phyloP scores from a whole-genome alignment of 2,329 filamentous ascomycete genomes.

The Xylariales sp. region DNA sequence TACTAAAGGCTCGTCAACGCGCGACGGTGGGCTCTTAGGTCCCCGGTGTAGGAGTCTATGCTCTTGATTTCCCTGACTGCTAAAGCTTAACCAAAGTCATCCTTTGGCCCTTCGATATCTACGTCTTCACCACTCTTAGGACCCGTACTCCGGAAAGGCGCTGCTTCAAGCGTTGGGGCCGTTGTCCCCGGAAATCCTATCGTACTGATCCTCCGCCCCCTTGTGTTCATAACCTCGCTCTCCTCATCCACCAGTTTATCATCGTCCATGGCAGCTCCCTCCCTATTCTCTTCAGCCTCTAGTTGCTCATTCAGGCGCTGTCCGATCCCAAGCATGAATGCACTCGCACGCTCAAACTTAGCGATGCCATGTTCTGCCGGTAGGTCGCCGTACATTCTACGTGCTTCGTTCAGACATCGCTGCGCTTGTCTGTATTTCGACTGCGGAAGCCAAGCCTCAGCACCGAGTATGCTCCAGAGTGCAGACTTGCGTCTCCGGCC shows the following conservation, averaged over 20 bases:
- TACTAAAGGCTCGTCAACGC: too few species aligned
- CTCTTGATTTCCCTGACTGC: not conserved
- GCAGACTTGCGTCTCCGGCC: slow-evolving; percentile 77
- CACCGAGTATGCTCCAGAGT: slow-evolving; percentile 79
- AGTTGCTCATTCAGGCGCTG: slow-evolving; percentile 44
- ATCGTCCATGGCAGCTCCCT: slow-evolving; percentile 12
- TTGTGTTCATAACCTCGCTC: slow-evolving; percentile 42
- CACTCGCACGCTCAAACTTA: slow-evolving; percentile 45
- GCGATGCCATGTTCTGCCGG: slow-evolving; percentile 46
- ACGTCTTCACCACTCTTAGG: slow-evolving; percentile 15
- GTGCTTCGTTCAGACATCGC: slow-evolving; percentile 68
- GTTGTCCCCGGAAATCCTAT: slow-evolving; percentile 38
- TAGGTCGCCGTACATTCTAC: slow-evolving; percentile 47
- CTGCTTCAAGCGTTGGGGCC: slow-evolving; percentile 42
- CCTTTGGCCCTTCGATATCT: slow-evolving; percentile 17
- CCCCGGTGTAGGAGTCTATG: too few species aligned
- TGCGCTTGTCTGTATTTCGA: slow-evolving; percentile 75
- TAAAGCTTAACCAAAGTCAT: slow-evolving; percentile 21
- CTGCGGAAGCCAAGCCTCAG: slow-evolving; percentile 77
- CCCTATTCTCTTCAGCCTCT: slow-evolving; percentile 24
- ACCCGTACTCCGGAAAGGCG: slow-evolving; percentile 33
- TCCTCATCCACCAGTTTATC: slow-evolving; percentile 24
- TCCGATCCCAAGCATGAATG: slow-evolving; percentile 49
- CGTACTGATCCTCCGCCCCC: slow-evolving; percentile 51
- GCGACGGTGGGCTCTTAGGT: too few species aligned